Evolutionary conservation across 345 rosid genomes (phyloP).

Genomic region (Odontarrhena argentea): DNA sequence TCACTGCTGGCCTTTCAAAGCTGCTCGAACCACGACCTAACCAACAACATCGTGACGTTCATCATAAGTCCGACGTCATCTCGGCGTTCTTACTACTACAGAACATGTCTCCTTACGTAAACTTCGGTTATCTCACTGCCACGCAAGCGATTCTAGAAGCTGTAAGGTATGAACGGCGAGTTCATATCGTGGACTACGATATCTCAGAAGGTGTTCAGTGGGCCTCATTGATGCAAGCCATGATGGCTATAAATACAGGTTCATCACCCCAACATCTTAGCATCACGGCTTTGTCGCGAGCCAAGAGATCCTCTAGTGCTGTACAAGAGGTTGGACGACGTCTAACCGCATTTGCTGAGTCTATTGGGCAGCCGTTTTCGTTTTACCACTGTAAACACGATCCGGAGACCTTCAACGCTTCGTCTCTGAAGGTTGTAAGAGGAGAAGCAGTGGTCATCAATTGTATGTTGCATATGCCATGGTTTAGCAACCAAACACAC

Average conservation of each 20-base stretch:
- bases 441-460: conserved; percentile 81
- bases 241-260: conserved; percentile 63
- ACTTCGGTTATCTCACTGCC: conserved; percentile 90
- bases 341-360: conserved; percentile 69
- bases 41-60: conserved; percentile 34
- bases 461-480: conserved; percentile 82
- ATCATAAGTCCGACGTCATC: conserved; percentile 54
- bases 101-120: conserved; percentile 87
- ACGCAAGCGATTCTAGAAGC: conserved; percentile 88
- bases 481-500: conserved; percentile 57
- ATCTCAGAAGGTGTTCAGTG: conserved; percentile 90
- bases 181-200: conserved; percentile 89
- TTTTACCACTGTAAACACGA: conserved; percentile 79
- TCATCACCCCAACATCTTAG: conserved; percentile 65
- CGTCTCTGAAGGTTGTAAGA: conserved; percentile 57
- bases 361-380: conserved; percentile 76
- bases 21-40: conserved; percentile 36
- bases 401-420: conserved; percentile 53
- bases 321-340: conserved; percentile 82
- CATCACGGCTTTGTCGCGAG: conserved; percentile 77
- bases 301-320: conserved; percentile 57
- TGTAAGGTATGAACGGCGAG: conserved; percentile 56
- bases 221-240: conserved; percentile 89
- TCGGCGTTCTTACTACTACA: conserved; percentile 81
- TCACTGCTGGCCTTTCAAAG: conserved; percentile 65